A percentile compares a stretch with the other conserved stretches of the same genome.
phyloP scores from a whole-genome alignment of 352 stramenopile species.

The Phytophthora crassamura region DNA sequence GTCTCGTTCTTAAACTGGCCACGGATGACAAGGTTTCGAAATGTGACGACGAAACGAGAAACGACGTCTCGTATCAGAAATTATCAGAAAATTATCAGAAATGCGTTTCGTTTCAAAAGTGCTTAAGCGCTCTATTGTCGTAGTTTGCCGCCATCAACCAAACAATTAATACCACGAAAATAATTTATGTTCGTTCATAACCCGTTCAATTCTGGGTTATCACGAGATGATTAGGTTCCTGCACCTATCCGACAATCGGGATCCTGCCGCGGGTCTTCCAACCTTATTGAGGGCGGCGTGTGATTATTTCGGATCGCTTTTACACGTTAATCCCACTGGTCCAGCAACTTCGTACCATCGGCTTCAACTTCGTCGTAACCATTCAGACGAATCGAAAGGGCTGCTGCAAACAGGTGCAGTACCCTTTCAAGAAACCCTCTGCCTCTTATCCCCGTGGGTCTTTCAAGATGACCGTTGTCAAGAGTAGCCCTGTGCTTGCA shows the following conservation, averaged over 20 bases:
- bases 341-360: conserved; percentile 7
- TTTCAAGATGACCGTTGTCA: conserved; percentile 7
- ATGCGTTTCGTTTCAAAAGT: conserved; percentile 13
- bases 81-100: conserved; percentile 3
- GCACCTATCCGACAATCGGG: conserved; percentile 15
- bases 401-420: conserved; percentile 9
- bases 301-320: background rate
- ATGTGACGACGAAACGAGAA: background rate
- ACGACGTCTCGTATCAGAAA: too few species aligned
- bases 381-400: conserved; percentile 12
- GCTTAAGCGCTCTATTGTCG: conserved; percentile 7
- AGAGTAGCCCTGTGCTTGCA: background rate
- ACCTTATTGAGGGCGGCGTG: background rate
- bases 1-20: conserved; percentile 12
- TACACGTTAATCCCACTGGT: conserved; percentile 10
- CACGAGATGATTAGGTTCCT: conserved; percentile 8
- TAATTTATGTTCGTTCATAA: too few species aligned
- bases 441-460: background rate
- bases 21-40: conserved; percentile 2
- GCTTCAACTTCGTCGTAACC: conserved; percentile 9
- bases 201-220: too few species aligned
- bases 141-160: too few species aligned
- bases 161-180: too few species aligned
- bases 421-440: conserved; percentile 8
- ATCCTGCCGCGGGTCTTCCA: conserved; percentile 1